A percentile compares a stretch with the other conserved stretches of the same genome.
Evolutionary conservation across 2,329 filamentous ascomycete genomes (phyloP).

Genomic region (Amauroascus niger): DNA sequence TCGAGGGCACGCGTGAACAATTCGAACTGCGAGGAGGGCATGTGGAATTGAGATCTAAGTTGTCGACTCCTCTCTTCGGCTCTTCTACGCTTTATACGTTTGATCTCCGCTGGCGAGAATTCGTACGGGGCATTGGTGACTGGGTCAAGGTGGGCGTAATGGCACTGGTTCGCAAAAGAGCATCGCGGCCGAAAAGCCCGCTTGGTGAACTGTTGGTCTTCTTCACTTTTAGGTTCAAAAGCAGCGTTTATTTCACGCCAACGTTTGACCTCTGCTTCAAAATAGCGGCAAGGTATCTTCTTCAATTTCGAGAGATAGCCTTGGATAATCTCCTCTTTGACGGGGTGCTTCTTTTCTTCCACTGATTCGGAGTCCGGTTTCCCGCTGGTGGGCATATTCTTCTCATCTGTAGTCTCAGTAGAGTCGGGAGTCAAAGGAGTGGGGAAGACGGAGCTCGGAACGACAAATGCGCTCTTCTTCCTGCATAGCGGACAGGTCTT

Average conservation of each 20-base stretch:
- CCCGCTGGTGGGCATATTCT: background rate
- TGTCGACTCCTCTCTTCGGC: constrained; percentile 1
- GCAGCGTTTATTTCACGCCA: constrained; percentile 7
- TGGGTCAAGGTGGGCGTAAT: constrained; percentile 22
- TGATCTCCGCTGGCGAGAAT: constrained; percentile 14
- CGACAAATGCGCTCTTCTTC: constrained; percentile 23
- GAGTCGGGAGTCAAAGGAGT: constrained; percentile 13
- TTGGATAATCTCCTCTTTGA: constrained; percentile 21
- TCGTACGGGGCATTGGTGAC: constrained; percentile 15
- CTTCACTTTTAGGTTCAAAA: background rate
- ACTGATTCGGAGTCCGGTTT: background rate
- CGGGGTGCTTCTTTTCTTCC: constrained; percentile 12
- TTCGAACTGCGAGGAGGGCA: background rate
- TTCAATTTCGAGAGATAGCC: constrained; percentile 22
- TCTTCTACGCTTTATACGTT: constrained; percentile 12
- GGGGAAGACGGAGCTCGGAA: constrained; percentile 23
- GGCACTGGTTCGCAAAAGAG: constrained; percentile 25
- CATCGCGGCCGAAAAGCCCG: constrained; percentile 18
- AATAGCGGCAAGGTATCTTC: constrained; percentile 23
- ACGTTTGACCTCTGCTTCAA: constrained; percentile 15
- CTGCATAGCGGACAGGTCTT: constrained; percentile 26
- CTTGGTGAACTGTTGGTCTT: background rate
- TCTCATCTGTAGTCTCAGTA: background rate
- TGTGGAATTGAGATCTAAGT: background rate
- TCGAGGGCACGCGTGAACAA: background rate